These are phyloP conservation scores for Kitagawia praeruptora DNA, from an alignment of 129 eudicot species.

Conservation along the genomic window DNA sequence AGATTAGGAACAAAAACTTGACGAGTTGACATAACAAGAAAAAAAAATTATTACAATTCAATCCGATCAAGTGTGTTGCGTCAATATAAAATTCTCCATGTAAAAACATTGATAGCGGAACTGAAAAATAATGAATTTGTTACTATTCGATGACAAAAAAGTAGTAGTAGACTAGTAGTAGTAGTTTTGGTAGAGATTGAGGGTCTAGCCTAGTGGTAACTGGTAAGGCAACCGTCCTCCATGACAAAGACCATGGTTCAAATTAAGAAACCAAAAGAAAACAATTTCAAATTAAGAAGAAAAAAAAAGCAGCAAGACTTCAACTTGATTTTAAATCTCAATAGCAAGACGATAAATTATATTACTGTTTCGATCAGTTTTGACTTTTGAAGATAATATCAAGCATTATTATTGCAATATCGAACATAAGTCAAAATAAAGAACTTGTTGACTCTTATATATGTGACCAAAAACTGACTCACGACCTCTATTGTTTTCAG, in stretches of 20 bases:
- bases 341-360: neutral
- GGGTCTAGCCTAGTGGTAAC: neutral
- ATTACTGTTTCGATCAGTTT: neutral
- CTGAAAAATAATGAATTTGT: neutral
- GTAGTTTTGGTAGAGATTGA: neutral
- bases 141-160: neutral
- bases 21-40: neutral
- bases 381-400: neutral
- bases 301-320: neutral
- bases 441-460: neutral
- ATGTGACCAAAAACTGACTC: constrained; percentile 27
- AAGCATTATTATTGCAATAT: neutral
- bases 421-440: neutral
- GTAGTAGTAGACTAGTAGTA: neutral
- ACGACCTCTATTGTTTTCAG: constrained; percentile 31
- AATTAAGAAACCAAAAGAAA: neutral
- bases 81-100: neutral
- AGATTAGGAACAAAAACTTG: neutral
- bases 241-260: neutral
- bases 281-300: neutral
- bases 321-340: neutral
- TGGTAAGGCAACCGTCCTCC: neutral
- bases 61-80: neutral
- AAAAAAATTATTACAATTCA: neutral
- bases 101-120: neutral